Evolutionary conservation across 2,329 filamentous ascomycete genomes (phyloP), one percentile per base, ranked within the genome.

Genomic region (Arachnomyces sp.): DNA sequence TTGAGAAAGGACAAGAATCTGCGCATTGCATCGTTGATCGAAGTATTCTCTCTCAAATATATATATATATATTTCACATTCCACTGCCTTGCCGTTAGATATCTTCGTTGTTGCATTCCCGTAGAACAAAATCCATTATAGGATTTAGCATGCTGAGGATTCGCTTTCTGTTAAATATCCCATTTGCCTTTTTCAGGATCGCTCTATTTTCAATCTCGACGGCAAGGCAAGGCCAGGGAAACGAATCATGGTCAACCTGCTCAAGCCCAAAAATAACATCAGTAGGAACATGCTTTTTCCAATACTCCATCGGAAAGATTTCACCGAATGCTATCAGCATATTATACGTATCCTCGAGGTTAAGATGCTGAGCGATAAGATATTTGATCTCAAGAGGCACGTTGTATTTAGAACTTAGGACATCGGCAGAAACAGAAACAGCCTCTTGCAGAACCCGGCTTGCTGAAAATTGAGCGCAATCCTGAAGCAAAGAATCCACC

Each of bases 261-360:
- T 5, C 21, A 15, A 35, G 21, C 12, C 17, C 33, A 17, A 35
- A 35, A 21, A 35, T 16, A 11, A 15, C 11, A 7, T 35, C 33
- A 4, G 21, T 18, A 11, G 33, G 33, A 5, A 35, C 33, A 12
- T 2, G 16, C 1, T 12, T 14, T 18, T 35, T 35, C 33, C 33
- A 35, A 18, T 15, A 18, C n/a, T 35, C 12, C n/a, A 17, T 12
- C 11, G 16, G 15, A 35, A 35, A 35, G 21, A 25, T 17, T 17
- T 35, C 33, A 17, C 15, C 33, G 12, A 35, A 35, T 35, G 33
- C 33, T 7, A 17, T 35, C 11, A 35, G 33, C 33, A 35, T 35
- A 35, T 35, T 17, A 11, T 21, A 21, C n/a, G 33, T 18, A 8
- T 35, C 33, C 33, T 12, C 7, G 21, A 35, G 33, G 15, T 11